These are phyloP conservation scores for Endothia cerciana DNA, from an alignment of 2,329 filamentous ascomycete genomes.

Conservation along the genomic window DNA sequence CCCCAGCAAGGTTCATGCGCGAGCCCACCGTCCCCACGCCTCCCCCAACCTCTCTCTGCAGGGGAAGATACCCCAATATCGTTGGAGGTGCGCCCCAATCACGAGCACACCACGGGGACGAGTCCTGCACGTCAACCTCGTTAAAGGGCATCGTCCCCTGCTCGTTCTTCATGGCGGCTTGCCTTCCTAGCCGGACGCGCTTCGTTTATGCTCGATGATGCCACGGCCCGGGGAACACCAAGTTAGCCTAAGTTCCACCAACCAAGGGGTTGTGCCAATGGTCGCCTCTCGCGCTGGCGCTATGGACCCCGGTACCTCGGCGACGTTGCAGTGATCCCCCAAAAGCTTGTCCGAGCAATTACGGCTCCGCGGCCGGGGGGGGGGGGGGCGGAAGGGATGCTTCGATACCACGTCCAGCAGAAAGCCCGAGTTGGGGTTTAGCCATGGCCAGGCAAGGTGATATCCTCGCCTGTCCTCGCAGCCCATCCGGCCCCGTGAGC, in stretches of 20 bases:
- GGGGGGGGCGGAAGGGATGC: not conserved
- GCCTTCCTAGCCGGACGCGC: not conserved
- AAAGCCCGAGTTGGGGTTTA: not conserved
- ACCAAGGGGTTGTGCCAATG: not conserved
- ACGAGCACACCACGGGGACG: no score
- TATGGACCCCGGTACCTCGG: not conserved
- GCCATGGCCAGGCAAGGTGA: not conserved
- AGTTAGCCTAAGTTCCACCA: constrained; percentile 2
- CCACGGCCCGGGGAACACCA: not conserved
- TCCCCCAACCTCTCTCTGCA: no score
- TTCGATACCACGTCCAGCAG: not conserved
- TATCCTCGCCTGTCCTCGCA: not conserved
- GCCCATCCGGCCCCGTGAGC: not conserved
- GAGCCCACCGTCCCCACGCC: no score
- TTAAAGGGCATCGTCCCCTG: no score
- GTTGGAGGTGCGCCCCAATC: not conserved
- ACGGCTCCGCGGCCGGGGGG: not conserved
- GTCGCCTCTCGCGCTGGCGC: not conserved
- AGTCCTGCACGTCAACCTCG: not conserved
- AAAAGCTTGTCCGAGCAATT: not conserved
- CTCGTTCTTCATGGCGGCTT: not conserved
- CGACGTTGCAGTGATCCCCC: constrained; percentile 3
- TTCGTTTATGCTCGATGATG: not conserved
- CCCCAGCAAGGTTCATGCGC: not conserved
- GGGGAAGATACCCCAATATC: no score